Evolutionary conservation across 1,284 basidiomycete genomes (phyloP), one percentile per base, ranked within the genome.

Genomic region (Sporisorium scitamineum): DNA sequence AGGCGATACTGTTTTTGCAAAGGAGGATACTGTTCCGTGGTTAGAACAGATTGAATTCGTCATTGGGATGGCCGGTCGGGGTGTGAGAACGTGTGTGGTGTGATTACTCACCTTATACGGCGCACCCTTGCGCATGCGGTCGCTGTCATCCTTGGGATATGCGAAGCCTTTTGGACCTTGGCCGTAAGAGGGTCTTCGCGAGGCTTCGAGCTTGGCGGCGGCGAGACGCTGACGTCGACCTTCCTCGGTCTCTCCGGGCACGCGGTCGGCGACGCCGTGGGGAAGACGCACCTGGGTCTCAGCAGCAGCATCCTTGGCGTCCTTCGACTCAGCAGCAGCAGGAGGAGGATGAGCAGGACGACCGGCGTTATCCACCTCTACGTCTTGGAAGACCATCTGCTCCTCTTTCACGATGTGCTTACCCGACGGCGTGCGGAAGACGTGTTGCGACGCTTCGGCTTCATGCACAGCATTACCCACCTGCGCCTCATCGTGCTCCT

Each of bases 391-490:
- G 27, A 64, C 58, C 54, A 78, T 77, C 56, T 79, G 76, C 71
- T 83, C 70, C 54, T 80, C 80, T 52, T 81, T 74, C 65, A 85
- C 84, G 10, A 81, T 60, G 54, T 81, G 78, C 14, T 37, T 68
- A 50, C 84, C 84, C 14, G 76, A 61, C 16, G 84, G 84, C n/a
- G 81, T 83, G 37, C 71, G 67, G 78, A 85, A 85, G 27, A 79
- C 57, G 70, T 85, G 84, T 67, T 84, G 76, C 24, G 61, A 66
- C 14, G 79, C 74, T 52, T 80, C 70, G 31, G 81, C 77, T 60
- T 85, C 80, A 37, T 63, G 63, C 22, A 79, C 79, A 1, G 83
- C 84, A 37, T 73, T 68, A 51, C 83, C 83, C 39, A 78, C 52
- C 52, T 70, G 58, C n/a, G 70, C 71, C 48, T 65, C 61, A 24